Percentiles rank a stretch among this genome's conserved stretches.
phyloP scores from a whole-genome alignment of 2,329 filamentous ascomycete species.

The Parafenestella ontariensis region DNA sequence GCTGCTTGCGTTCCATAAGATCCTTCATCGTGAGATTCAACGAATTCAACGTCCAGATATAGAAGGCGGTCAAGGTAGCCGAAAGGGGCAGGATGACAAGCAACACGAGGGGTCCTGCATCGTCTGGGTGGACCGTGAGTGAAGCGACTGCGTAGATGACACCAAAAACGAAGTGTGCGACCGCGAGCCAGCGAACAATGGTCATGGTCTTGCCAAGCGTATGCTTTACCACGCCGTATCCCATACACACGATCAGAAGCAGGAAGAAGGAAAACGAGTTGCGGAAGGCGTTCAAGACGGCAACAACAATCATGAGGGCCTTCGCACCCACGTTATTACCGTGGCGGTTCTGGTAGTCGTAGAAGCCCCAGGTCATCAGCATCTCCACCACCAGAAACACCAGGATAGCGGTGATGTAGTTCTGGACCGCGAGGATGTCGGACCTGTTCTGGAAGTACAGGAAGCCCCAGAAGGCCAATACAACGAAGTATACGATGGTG shows the following conservation, averaged over 20 bases:
- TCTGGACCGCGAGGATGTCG: slow-evolving; percentile 96
- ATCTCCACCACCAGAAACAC: slow-evolving; percentile 95
- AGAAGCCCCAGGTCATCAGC: slow-evolving; percentile 98
- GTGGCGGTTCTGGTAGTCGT: slow-evolving; percentile 92
- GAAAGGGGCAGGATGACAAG: slow-evolving; percentile 93
- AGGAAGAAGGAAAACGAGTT: slow-evolving; percentile 99
- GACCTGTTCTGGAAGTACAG: slow-evolving; percentile 92
- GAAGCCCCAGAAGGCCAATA: slow-evolving; percentile 90
- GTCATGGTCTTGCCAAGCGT: slow-evolving; percentile 93
- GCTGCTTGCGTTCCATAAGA: slow-evolving; percentile 91
- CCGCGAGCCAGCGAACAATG: slow-evolving; percentile 87
- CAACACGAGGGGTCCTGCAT: slow-evolving; percentile 86
- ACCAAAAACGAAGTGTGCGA: slow-evolving; percentile 93
- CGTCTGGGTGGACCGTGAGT: slow-evolving; percentile 86
- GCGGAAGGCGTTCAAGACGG: slow-evolving; percentile 87
- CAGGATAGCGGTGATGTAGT: slow-evolving; percentile 97
- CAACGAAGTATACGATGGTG: slow-evolving; percentile 89
- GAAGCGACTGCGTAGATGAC: slow-evolving; percentile 92
- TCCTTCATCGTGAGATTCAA: slow-evolving; percentile 96
- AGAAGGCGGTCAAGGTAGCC: slow-evolving; percentile 92
- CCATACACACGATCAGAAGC: slow-evolving; percentile 98
- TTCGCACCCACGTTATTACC: slow-evolving; percentile 85
- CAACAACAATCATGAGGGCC: slow-evolving; percentile 87
- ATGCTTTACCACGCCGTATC: slow-evolving; percentile 96
- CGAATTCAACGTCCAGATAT: slow-evolving; percentile 98